Evolutionary conservation across 306 rosid genomes (phyloP).

Genomic region (Trifolium repens): DNA sequence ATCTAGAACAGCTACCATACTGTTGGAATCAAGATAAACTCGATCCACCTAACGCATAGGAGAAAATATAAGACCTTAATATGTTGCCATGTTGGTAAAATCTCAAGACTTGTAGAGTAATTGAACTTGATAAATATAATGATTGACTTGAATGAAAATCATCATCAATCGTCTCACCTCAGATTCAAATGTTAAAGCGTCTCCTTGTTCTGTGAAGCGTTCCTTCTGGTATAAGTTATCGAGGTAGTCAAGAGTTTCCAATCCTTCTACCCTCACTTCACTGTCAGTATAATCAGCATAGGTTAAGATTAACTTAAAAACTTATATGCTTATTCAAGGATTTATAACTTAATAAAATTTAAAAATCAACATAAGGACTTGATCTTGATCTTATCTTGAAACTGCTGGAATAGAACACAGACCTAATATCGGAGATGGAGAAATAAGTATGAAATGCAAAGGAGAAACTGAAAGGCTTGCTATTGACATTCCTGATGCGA

Average conservation of each 20-base stretch:
- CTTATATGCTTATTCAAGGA: slow-evolving; percentile 33
- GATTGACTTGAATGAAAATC: neutral
- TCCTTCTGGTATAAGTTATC: slow-evolving; percentile 70
- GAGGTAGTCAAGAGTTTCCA: slow-evolving; percentile 87
- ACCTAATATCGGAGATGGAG: slow-evolving; percentile 88
- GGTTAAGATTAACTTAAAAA: slow-evolving; percentile 16
- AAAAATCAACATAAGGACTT: neutral
- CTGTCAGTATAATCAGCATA: slow-evolving; percentile 49
- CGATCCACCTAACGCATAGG: slow-evolving; percentile 69
- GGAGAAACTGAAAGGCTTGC: slow-evolving; percentile 87
- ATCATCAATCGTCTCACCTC: slow-evolving; percentile 59
- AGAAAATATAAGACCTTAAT: neutral
- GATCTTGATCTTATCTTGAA: neutral
- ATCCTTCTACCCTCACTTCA: slow-evolving; percentile 93
- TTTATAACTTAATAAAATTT: neutral
- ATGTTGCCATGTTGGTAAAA: neutral
- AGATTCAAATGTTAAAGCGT: slow-evolving; percentile 86
- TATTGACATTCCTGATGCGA: slow-evolving; percentile 79
- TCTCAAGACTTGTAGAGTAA: neutral
- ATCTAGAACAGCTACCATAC: slow-evolving; percentile 72
- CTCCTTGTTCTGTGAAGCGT: slow-evolving; percentile 95
- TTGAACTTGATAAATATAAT: neutral
- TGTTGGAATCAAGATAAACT: slow-evolving; percentile 67
- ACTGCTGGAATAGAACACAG: neutral
- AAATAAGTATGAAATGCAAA: slow-evolving; percentile 82